Evolutionary conservation across 306 rosid genomes (phyloP).

Genomic region (Echinosophora koreensis): DNA sequence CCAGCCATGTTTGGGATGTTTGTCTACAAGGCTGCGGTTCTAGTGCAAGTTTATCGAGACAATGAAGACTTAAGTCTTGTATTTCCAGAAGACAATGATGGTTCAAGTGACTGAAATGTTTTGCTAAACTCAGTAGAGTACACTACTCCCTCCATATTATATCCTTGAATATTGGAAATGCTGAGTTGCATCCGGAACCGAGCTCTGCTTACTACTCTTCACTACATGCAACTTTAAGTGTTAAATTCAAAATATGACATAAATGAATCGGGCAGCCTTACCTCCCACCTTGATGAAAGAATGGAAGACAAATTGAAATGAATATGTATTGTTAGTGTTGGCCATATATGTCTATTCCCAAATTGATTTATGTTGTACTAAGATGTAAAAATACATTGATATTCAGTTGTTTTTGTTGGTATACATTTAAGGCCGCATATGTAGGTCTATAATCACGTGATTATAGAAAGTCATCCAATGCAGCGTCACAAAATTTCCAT

Average conservation of each 20-base stretch:
- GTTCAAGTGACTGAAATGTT: slow-evolving; percentile 43
- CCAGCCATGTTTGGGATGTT: slow-evolving; percentile 98
- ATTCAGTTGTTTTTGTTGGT: not conserved
- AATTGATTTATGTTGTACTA: not conserved
- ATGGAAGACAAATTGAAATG: slow-evolving; percentile 27
- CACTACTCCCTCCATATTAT: slow-evolving; percentile 20
- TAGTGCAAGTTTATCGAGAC: slow-evolving; percentile 93
- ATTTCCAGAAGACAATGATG: slow-evolving; percentile 69
- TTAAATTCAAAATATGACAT: slow-evolving; percentile 5
- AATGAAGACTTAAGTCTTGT: slow-evolving; percentile 72
- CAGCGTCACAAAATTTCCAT: not conserved
- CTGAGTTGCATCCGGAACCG: slow-evolving; percentile 21
- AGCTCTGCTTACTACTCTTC: not conserved
- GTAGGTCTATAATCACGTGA: slow-evolving; percentile 5
- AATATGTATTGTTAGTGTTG: not conserved
- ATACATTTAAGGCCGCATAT: not conserved
- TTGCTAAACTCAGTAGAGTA: slow-evolving; percentile 22
- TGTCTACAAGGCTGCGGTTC: slow-evolving; percentile 90
- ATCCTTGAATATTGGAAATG: slow-evolving; percentile 7
- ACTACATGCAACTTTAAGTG: not conserved
- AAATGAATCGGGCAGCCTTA: not conserved
- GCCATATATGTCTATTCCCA: not conserved
- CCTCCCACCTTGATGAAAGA: not conserved
- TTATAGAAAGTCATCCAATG: not conserved
- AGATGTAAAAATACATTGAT: slow-evolving; percentile 1